Conservation (phyloP, 2,329 filamentous ascomycete genomes). For the Monilinia vaccinii-corymbosi region DNA sequence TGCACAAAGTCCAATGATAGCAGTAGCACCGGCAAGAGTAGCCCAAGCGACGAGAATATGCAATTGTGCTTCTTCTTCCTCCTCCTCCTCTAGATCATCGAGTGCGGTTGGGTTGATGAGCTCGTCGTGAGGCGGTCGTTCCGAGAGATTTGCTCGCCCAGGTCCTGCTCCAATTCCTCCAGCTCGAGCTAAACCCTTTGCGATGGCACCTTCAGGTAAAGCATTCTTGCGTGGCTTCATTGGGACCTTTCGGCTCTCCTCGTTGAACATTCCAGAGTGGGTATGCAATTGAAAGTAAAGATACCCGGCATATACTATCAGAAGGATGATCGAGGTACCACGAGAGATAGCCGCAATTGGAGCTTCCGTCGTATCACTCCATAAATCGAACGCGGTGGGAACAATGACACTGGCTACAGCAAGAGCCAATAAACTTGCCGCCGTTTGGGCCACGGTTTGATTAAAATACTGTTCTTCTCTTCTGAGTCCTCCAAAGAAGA, state of each 20-base stretch:
- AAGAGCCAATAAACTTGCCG: slow-evolving; percentile 58
- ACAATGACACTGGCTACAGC: slow-evolving; percentile 77
- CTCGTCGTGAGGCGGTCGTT: slow-evolving; percentile 27
- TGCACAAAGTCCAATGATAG: slow-evolving; percentile 65
- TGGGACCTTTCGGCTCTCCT: slow-evolving; percentile 67
- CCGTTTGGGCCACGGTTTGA: slow-evolving; percentile 82
- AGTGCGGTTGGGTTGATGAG: slow-evolving; percentile 33
- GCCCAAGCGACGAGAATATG: slow-evolving; percentile 62
- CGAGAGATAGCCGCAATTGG: slow-evolving; percentile 57
- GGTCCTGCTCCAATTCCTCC: slow-evolving; percentile 27
- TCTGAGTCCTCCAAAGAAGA: slow-evolving; percentile 66
- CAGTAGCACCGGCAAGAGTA: slow-evolving; percentile 60
- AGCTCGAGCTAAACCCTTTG: slow-evolving; percentile 25
- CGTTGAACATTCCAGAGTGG: slow-evolving; percentile 71
- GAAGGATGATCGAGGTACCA: slow-evolving; percentile 68
- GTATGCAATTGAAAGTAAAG: slow-evolving; percentile 89
- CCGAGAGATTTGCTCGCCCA: slow-evolving; percentile 20
- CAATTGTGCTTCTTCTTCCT: slow-evolving; percentile 65
- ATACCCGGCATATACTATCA: slow-evolving; percentile 76
- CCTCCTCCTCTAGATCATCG: slow-evolving; percentile 54
- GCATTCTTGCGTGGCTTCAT: slow-evolving; percentile 41
- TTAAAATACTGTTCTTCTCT: slow-evolving; percentile 84
- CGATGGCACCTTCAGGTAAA: slow-evolving; percentile 26
- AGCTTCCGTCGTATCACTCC: slow-evolving; percentile 31
- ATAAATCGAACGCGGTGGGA: slow-evolving; percentile 72